Base-by-base conservation (phyloP, 371 early-diverging fungal genomes). In the Rhizoclosmatium hyalinum region DNA sequence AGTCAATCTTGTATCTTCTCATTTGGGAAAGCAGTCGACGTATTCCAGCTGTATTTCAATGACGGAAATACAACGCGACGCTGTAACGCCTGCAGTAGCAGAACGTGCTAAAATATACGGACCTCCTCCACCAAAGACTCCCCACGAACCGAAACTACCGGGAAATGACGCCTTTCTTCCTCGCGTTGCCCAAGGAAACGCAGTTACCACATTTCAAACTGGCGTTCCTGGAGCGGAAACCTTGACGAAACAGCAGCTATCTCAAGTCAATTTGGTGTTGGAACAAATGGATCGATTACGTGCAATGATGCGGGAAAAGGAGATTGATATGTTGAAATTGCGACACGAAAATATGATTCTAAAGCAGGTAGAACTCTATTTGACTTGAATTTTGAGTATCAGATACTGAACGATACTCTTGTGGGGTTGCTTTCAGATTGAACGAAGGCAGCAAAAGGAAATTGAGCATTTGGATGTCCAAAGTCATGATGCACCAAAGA, bases 361-460 rank as follows among this genome's bases (percentile, higher is more conserved):
- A 64, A 84, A 83, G 73, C 87, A 85, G 83, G 84, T 81, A 67
- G 41, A 65, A 45, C 24, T 19, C 10, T 60, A 41, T 39, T 21
- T 19, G 5, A 4, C 24, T 8, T 60, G 61, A 60, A 4, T 75
- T n/a, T 10, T 43, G 17, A 3, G 8, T 56, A 46, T 12, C 77
- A 12, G 10, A 32, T 46, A 50, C 61, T 41, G 61, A 17, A 21
- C 17, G 24, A 47, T 44, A 39, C 24, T 43, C 65, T 42, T 32
- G 50, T 5, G 41, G 47, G 32, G 32, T 32, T 32, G 32, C 32
- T 68, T 19, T 21, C 2, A 88, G 86, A 81, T 81, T 63, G 88
- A 88, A 70, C 75, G 88, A 17, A 62, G 84, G 46, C 85, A 86
- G 58, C 85, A 83, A 69, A 81, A 81, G 63, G 88, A 88, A 19